Base-by-base conservation (phyloP, 1,284 basidiomycete species). In the Sanghuangporus weigelae region DNA sequence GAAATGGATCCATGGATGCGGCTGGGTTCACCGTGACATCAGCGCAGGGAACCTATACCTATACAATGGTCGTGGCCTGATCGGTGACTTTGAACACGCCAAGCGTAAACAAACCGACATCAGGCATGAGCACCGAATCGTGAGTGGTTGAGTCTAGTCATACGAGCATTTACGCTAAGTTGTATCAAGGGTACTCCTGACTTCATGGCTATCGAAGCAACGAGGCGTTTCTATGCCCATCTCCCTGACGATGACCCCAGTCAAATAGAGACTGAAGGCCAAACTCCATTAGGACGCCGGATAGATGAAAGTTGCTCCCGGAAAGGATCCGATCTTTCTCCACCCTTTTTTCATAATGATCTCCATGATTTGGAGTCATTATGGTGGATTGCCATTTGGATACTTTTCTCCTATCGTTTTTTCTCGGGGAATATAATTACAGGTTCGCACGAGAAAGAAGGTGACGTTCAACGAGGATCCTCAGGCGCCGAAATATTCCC, bases 11-110 rank as follows among this genome's bases (percentile, higher is more conserved):
- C 42, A 46, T n/a, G 31, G 36, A 59, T 26, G 23, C 23, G 23
- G 23, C 23, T 26, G 23, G 23, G 23, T 26, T 1, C 23, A 26
- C 23, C 23, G 23, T 26, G 23, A 26, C 23, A 3, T 26, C 23
- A 26, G 23, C 23, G 23, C 23, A 26, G 23, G 23, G 7, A 59
- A 59, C 31, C 36, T 59, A 50, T 49, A 59, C 44, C 48, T 35
- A 16, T 49, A 26, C 44, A 6, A 31, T 4, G 58, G 48, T 6
- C 21, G 48, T 3, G 58, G 58, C 7, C 19, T 59, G 12, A 26
- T 59, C 12, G 58, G 58, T 14, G 58, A 59, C 21, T 21, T 59
- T 14, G 58, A 59, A 19, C 49, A 48, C 14, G 58, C 58, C n/a
- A 36, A 16, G 16, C 11, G 58, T 36, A 49, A 49, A 42, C 12